Evolutionary conservation across 2,329 filamentous ascomycete species (phyloP).

Genomic region (Aspergillus brasiliensis): DNA sequence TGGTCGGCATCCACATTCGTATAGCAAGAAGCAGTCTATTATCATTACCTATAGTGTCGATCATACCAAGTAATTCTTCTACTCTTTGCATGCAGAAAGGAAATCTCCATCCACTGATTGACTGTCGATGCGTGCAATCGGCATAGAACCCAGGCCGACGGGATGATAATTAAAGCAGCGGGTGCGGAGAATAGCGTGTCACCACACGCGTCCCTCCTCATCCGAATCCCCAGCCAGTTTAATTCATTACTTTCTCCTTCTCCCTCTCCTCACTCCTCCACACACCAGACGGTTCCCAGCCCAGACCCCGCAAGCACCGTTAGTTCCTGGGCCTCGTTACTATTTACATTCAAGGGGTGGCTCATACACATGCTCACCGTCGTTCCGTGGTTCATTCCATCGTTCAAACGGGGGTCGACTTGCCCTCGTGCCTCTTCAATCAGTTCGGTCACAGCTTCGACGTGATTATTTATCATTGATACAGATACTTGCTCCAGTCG

Average conservation of each 20-base stretch:
- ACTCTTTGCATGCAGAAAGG: too few relatives aligned
- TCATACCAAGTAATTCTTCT: too few relatives aligned
- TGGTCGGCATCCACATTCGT: not conserved
- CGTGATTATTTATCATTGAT: conserved; percentile 5
- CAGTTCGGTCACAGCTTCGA: not conserved
- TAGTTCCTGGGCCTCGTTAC: not conserved
- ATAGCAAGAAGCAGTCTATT: not conserved
- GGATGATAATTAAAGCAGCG: not conserved
- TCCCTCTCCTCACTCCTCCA: not conserved
- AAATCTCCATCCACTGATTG: not conserved
- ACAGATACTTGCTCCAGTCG: not conserved
- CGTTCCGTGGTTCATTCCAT: not conserved
- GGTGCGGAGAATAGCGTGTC: conserved; percentile 23
- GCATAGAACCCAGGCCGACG: not conserved
- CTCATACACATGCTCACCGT: not conserved
- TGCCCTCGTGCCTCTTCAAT: not conserved
- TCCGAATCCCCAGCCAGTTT: not conserved
- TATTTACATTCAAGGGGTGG: not conserved
- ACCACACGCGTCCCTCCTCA: conserved; percentile 26
- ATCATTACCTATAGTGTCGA: not conserved
- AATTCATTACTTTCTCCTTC: conserved; percentile 5
- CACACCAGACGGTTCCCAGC: not conserved
- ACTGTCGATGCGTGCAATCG: too few relatives aligned
- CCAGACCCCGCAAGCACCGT: not conserved
- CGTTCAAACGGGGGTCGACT: not conserved